Conservation (phyloP, 805 yeast genomes). For the Wickerhamiella azyma region DNA sequence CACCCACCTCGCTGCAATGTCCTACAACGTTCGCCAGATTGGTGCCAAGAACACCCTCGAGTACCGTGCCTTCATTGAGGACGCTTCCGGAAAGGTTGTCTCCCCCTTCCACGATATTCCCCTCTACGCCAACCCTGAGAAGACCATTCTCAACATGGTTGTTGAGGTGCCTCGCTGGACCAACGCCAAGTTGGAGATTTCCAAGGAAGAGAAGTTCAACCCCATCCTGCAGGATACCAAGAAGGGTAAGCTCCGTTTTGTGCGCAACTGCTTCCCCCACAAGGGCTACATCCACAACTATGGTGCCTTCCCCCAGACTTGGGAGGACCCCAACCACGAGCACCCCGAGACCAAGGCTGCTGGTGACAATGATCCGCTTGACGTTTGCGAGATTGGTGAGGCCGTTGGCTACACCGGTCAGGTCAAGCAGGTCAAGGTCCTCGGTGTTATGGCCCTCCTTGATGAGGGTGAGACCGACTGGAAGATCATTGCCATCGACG, state of each 20-base stretch:
- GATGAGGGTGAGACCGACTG: slow-evolving; percentile 98
- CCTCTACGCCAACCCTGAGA: slow-evolving; percentile 84
- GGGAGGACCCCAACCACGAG: slow-evolving; percentile 80
- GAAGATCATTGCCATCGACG: slow-evolving; percentile 84
- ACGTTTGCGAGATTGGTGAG: slow-evolving; percentile 80
- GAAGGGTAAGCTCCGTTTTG: slow-evolving; percentile 91
- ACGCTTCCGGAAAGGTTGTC: slow-evolving; percentile 63
- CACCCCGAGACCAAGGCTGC: slow-evolving; percentile 35
- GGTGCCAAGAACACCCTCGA: slow-evolving; percentile 95
- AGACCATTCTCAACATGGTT: slow-evolving; percentile 75
- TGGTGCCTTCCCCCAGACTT: slow-evolving; percentile 98
- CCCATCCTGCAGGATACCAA: slow-evolving; percentile 96
- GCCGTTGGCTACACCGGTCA: slow-evolving; percentile 46
- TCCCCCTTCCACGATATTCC: slow-evolving; percentile 94
- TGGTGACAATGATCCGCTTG: slow-evolving; percentile 95
- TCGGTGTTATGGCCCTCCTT: slow-evolving; percentile 87
- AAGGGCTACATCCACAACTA: slow-evolving; percentile 97
- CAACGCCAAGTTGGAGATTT: slow-evolving; percentile 90
- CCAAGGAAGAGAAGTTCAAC: slow-evolving; percentile 70
- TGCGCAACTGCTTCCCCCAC: slow-evolving; percentile 96
- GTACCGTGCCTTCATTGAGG: slow-evolving; percentile 78
- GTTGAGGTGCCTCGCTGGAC: slow-evolving; percentile 99
- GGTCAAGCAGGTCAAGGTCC: slow-evolving; percentile 75
- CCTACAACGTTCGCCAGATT: slow-evolving; percentile 78
- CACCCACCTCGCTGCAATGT: slow-evolving; percentile 15